These are phyloP conservation scores for Aspergillus sp. DNA, from an alignment of 2,329 filamentous ascomycete genomes.

Conservation along the genomic window DNA sequence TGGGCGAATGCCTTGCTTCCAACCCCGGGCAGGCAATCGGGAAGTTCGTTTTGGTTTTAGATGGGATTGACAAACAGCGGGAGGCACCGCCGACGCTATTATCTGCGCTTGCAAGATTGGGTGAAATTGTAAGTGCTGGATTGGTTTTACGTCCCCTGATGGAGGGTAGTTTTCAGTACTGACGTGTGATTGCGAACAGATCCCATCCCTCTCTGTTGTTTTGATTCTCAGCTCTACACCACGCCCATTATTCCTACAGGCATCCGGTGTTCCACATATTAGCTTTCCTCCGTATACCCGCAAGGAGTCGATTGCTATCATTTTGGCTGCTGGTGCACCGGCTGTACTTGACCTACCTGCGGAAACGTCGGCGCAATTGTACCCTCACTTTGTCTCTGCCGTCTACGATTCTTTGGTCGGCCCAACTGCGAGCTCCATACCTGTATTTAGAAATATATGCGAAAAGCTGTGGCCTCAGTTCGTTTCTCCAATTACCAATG, in stretches of 20 bases:
- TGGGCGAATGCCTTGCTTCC: conserved; percentile 50
- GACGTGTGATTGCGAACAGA: conserved; percentile 51
- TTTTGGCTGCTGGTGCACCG: conserved; percentile 57
- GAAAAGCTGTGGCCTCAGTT: conserved; percentile 82
- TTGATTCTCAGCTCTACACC: conserved; percentile 72
- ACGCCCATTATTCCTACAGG: conserved; percentile 67
- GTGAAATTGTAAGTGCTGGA: conserved; percentile 66
- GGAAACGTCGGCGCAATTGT: conserved; percentile 35
- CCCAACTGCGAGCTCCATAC: conserved; percentile 75
- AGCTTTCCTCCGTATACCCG: conserved; percentile 84
- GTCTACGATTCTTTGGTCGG: conserved; percentile 85
- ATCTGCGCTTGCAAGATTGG: conserved; percentile 76
- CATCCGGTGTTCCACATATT: conserved; percentile 70
- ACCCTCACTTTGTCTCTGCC: conserved; percentile 72
- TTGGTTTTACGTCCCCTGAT: background rate
- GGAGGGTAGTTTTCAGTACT: background rate
- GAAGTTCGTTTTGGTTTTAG: conserved; percentile 80
- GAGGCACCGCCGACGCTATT: conserved; percentile 78
- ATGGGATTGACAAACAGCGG: conserved; percentile 80
- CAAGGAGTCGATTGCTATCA: conserved; percentile 73
- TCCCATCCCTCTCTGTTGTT: conserved; percentile 73
- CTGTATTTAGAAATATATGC: conserved; percentile 69
- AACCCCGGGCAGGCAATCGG: conserved; percentile 29
- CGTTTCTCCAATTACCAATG: conserved; percentile 71
- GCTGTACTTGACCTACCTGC: conserved; percentile 30